Base-by-base conservation (phyloP, 495 filamentous ascomycete genomes). In the Aspergillus baeticus region DNA sequence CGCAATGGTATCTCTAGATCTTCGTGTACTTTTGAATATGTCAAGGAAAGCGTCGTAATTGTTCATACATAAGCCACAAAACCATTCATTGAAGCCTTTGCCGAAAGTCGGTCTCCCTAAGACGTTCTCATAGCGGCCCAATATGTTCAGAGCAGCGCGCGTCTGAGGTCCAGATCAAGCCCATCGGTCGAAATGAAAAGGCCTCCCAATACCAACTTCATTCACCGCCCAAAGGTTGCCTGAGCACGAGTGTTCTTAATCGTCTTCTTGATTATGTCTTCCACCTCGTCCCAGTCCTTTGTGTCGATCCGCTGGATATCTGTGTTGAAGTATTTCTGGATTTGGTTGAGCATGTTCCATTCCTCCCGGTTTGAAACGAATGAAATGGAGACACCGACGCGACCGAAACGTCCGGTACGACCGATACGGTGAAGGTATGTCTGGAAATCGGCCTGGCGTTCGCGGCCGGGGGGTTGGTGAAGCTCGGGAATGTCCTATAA, bases 401-500 rank as follows among this genome's bases (percentile, higher is more conserved):
- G 91, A 23, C 95, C 95, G 66, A 98, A 99, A 39, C 95, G 90
- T 50, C 95, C 95, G 1, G 95, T 98, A 67, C 94, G 90, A 55
- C 94, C 94, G 67, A 98, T 98, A 70, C 94, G 89, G 81, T 99
- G 94, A 37, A 99, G 88, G 67, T 99, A 99, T 5, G 95, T 98
- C 71, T 96, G 90, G 21, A 81, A 81, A 63, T 99, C 94, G 2
- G 91, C 84, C 34, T 73, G 61, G 21, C 77, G 69, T 29, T 66
- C 57, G 14, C 60, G 62, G 5, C 59, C 53, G 26, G 58, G 55
- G 20, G 56, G 54, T 13, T 61, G 37, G 46, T 61, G 57, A 35
- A 68, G 13, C 48, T 81, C 79, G 17, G 85, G 84, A 29, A 87
- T 73, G 64, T 88, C 85, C 80, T 84, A 48, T 6, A 58, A 17